Evolutionary conservation across 192 early-diverging fungal species (phyloP), one percentile per base, ranked within the genome.

Genomic region (Coemansia sp.): DNA sequence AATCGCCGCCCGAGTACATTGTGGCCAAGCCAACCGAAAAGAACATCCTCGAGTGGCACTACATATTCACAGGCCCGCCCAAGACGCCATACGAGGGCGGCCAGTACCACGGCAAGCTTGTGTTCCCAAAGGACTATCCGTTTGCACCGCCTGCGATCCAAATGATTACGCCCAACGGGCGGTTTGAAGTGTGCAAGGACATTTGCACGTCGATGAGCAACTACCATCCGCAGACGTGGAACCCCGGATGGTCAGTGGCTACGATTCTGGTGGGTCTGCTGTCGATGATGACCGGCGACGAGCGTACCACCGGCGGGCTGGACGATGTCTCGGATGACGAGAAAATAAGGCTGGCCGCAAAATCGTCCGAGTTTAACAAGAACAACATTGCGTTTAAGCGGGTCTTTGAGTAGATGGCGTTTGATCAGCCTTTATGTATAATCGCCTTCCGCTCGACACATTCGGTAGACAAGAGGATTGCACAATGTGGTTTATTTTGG

Each of bases 1-100:
- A 84, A 67, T 91, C 89, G 65, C 96, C 96, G 12, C 90, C 92
- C 30, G 92, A 92, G 59, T 97, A 87, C 71, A 92, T 99, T 68
- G 84, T 86, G 41, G 94, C 98, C 14, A 92, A 92, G 67, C 98
- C 98, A 16, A 80, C 95, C 21, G 98, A 99, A 82, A 88, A 91
- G 48, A 92, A 98, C 77, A 84, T 99, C 26, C 92, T 99, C 76
- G 97, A 99, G 72, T 98, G 95, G 95, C 97, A 98, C 72, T 98
- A 96, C 73, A 96, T 95, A 2, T 85, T 98, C 10, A 85, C 92
- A 20, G 97, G 97, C 11, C 96, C 96, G 23, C 79, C 87, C 21
- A 91, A 88, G 23, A 93, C 93, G 7, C 92, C 93, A 7, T 99
- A 93, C 79, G 87, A 88, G 60, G 92, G 92, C 43, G 95, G 78